phyloP scores from a whole-genome alignment of 495 filamentous ascomycete genomes.

The Lichenothelia convexa region DNA sequence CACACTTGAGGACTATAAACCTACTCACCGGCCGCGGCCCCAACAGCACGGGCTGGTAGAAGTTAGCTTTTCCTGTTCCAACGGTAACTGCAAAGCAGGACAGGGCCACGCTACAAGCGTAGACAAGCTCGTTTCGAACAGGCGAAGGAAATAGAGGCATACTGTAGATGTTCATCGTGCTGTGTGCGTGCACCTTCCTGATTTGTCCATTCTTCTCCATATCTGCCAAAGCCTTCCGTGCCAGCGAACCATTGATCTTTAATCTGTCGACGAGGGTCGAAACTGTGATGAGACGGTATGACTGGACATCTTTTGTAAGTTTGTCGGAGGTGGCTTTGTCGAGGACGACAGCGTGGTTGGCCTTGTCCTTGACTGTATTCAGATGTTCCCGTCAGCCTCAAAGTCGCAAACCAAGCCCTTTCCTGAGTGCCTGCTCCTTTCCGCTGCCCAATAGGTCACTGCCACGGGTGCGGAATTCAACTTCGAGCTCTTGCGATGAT shows the following conservation, averaged over 20 bases:
- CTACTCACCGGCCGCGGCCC: too few relatives aligned
- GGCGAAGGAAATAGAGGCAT: slow-evolving; percentile 25
- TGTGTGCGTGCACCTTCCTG: slow-evolving; percentile 95
- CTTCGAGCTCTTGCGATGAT: slow-evolving; percentile 1
- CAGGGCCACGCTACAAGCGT: too few relatives aligned
- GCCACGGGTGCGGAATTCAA: too few relatives aligned
- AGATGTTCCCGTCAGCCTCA: slow-evolving; percentile 17
- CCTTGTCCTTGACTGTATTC: slow-evolving; percentile 98
- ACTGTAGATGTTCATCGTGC: slow-evolving; percentile 98
- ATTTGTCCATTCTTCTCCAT: slow-evolving; percentile 96
- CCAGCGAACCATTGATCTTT: slow-evolving; percentile 99
- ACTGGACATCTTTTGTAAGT: slow-evolving; percentile 98
- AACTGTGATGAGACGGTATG: slow-evolving; percentile 98
- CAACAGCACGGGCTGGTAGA: too few relatives aligned
- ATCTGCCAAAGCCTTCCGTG: slow-evolving; percentile 73
- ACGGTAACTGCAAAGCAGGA: too few relatives aligned
- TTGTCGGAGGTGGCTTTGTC: slow-evolving; percentile 50
- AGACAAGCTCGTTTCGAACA: too few relatives aligned
- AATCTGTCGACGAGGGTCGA: slow-evolving; percentile 95
- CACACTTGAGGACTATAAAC: too few relatives aligned
- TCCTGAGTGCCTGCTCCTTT: too few relatives aligned
- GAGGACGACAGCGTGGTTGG: slow-evolving; percentile 78
- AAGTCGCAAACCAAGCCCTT: too few relatives aligned
- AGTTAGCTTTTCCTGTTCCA: too few relatives aligned
- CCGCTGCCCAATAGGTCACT: too few relatives aligned